phyloP scores from a whole-genome alignment of 129 eudicot genomes.

The Logfia minima region DNA sequence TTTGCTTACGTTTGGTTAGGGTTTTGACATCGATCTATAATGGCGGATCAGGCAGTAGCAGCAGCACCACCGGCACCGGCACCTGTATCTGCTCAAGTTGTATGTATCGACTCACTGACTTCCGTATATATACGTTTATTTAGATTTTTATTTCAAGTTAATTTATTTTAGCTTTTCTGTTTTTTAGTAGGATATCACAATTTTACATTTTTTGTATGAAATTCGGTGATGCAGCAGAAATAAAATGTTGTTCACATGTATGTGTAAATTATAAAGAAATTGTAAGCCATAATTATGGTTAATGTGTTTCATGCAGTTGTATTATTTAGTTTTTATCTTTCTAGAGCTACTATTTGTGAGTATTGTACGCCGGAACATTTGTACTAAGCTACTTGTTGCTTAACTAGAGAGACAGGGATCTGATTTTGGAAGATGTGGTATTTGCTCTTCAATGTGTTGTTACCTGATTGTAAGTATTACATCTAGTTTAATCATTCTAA shows the following conservation, averaged over 20 bases:
- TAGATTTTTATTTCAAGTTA: background rate
- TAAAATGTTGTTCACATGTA: background rate
- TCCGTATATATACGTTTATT: conserved; percentile 1
- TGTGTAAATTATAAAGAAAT: background rate
- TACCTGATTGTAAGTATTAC: background rate
- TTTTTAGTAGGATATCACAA: background rate
- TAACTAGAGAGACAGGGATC: background rate
- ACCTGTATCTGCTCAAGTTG: conserved; percentile 74
- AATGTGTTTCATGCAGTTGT: background rate
- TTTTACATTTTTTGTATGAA: background rate
- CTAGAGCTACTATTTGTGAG: no score
- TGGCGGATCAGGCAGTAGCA: conserved; percentile 47
- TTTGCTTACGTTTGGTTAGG: conserved; percentile 18
- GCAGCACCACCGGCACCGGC: conserved; percentile 26
- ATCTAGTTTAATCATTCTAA: conserved; percentile 1
- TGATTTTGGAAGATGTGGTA: background rate
- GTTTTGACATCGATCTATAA: conserved; percentile 32
- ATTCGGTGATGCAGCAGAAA: conserved; percentile 7
- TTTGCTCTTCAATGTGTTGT: background rate
- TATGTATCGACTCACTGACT: conserved; percentile 32
- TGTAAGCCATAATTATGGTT: background rate
- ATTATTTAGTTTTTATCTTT: no score
- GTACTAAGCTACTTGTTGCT: background rate
- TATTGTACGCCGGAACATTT: background rate
- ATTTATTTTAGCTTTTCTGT: background rate